Percentiles rank a stretch among this genome's conserved stretches.
Conservation (phyloP, 768 basidiomycete species). For the Daedaleopsis sinensis region DNA sequence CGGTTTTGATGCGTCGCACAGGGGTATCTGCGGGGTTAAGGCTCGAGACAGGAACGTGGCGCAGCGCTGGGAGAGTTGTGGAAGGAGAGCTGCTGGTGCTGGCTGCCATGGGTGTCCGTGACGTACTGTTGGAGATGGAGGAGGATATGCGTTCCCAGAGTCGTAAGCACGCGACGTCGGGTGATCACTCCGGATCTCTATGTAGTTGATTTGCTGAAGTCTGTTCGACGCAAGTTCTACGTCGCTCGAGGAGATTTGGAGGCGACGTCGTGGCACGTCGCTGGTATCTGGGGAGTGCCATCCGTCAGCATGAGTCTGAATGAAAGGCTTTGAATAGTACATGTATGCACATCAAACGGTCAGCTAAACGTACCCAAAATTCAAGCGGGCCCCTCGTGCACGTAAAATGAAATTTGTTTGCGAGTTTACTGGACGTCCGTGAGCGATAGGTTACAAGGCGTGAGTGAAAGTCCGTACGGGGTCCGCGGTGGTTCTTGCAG, state of each 20-base stretch:
- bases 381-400: too few relatives aligned
- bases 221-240: background rate
- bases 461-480: too few relatives aligned
- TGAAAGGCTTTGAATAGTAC: too few relatives aligned
- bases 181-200: background rate
- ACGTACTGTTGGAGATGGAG: background rate
- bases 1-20: slow-evolving; percentile 64
- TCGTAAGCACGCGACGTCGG: background rate
- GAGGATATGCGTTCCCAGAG: background rate
- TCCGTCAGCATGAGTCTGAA: background rate
- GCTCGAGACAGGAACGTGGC: slow-evolving; percentile 33
- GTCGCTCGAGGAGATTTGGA: background rate
- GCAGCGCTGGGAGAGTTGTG: slow-evolving; percentile 30
- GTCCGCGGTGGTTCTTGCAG: too few relatives aligned
- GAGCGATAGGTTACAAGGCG: too few relatives aligned
- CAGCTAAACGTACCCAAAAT: background rate
- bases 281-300: background rate
- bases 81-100: background rate
- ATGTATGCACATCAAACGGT: background rate
- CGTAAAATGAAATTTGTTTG: too few relatives aligned
- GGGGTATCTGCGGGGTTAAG: slow-evolving; percentile 35
- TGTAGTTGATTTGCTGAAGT: background rate
- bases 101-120: background rate
- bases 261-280: background rate
- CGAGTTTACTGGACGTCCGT: too few relatives aligned